Percentiles rank a stretch among this genome's conserved stretches.
phyloP scores from a whole-genome alignment of 306 rosid genomes.

The Fagus crenata region DNA sequence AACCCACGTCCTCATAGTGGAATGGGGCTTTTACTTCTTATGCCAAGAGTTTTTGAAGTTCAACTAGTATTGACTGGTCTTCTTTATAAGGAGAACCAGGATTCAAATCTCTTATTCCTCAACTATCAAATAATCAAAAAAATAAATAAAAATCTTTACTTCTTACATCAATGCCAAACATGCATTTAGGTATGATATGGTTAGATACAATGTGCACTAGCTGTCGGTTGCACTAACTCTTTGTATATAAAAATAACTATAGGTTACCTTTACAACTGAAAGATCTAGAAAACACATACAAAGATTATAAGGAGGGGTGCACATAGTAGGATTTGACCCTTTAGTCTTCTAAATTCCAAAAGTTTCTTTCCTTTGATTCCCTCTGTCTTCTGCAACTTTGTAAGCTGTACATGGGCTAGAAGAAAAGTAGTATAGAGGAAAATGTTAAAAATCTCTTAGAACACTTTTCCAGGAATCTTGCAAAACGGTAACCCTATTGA shows the following conservation, averaged over 20 bases:
- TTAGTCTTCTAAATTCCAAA: conserved; percentile 8
- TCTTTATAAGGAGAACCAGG: too few relatives aligned
- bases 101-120: too few relatives aligned
- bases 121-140: too few relatives aligned
- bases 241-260: not conserved
- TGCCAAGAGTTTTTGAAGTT: too few relatives aligned
- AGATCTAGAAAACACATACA: not conserved
- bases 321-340: conserved; percentile 34
- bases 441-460: conserved; percentile 11
- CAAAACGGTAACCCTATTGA: not conserved
- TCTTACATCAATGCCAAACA: too few relatives aligned
- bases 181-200: too few relatives aligned
- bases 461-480: conserved; percentile 25
- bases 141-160: too few relatives aligned
- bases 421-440: not conserved
- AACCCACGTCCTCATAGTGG: too few relatives aligned
- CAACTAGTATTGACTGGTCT: too few relatives aligned
- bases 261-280: not conserved
- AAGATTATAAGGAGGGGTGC: conserved; percentile 1
- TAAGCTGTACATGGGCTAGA: not conserved
- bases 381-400: conserved; percentile 18
- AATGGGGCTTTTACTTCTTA: too few relatives aligned
- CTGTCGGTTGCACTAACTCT: not conserved
- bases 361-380: conserved; percentile 19
- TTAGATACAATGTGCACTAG: too few relatives aligned